Evolutionary conservation across 345 rosid species (phyloP).

Genomic region (Citrus inodora): DNA sequence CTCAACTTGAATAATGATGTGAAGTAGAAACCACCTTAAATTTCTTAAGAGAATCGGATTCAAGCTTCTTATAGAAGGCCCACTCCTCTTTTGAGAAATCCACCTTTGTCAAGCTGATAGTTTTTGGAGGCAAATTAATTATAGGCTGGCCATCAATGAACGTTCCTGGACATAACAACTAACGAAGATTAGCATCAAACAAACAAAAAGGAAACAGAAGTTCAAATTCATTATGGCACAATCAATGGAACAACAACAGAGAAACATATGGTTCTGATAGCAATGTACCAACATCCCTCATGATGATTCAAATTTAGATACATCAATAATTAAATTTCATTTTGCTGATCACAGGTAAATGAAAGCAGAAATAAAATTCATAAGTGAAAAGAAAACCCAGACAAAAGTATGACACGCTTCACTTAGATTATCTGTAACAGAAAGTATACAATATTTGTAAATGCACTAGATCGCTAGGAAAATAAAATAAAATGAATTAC

Average conservation of each 20-base stretch:
- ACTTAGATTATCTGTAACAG: neutral
- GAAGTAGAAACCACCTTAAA: constrained; percentile 56
- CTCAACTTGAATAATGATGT: neutral
- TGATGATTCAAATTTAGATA: neutral
- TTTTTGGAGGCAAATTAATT: constrained; percentile 78
- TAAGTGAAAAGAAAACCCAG: neutral
- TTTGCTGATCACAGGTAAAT: neutral
- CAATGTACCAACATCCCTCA: neutral
- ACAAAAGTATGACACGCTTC: neutral
- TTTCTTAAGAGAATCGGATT: constrained; percentile 73
- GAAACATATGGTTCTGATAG: neutral
- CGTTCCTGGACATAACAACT: constrained; percentile 52
- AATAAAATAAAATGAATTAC: neutral
- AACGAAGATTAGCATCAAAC: constrained; percentile 23
- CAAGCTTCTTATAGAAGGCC: constrained; percentile 75
- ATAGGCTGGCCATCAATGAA: constrained; percentile 86
- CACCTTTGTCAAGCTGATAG: constrained; percentile 54
- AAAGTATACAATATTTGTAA: neutral
- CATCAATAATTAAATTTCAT: neutral
- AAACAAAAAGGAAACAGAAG: constrained; percentile 12
- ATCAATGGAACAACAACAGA: neutral
- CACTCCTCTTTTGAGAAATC: constrained; percentile 84
- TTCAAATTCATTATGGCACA: constrained; percentile 15
- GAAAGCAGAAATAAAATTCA: neutral
- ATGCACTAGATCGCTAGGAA: neutral